Percentiles rank a stretch among this genome's conserved stretches.
Conservation (phyloP, 2,329 filamentous ascomycete genomes). For the Epichloe uncinata region DNA sequence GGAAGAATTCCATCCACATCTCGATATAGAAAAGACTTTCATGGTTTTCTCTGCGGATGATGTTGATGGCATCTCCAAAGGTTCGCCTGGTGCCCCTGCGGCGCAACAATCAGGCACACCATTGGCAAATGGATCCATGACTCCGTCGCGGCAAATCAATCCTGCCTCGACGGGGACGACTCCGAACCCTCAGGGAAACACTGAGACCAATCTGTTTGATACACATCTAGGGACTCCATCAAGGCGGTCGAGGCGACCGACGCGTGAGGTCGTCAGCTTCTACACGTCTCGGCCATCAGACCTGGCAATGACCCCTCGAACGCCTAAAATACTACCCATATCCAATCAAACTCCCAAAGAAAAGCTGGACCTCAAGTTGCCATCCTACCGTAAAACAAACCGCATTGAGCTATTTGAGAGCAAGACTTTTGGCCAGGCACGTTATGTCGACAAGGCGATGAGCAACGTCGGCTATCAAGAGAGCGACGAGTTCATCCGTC, state of each 20-base stretch:
- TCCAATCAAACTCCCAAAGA: constrained; percentile 71
- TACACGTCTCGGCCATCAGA: constrained; percentile 37
- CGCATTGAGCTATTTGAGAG: constrained; percentile 73
- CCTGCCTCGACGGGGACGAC: constrained; percentile 29
- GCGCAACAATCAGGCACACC: constrained; percentile 16
- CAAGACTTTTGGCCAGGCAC: constrained; percentile 69
- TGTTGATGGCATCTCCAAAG: constrained; percentile 56
- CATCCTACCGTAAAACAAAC: constrained; percentile 63
- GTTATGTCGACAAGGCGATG: constrained; percentile 94
- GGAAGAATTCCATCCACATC: constrained; percentile 94
- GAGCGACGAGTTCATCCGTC: constrained; percentile 74
- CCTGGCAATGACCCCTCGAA: constrained; percentile 33
- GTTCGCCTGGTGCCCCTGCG: constrained; percentile 24
- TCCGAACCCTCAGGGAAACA: constrained; percentile 23
- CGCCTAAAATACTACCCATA: constrained; percentile 57
- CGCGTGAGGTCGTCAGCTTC: constrained; percentile 38
- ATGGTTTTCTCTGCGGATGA: constrained; percentile 71
- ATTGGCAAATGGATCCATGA: constrained; percentile 26
- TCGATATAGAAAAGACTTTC: constrained; percentile 76
- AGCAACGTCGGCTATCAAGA: constrained; percentile 93
- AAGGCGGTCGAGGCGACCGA: constrained; percentile 28
- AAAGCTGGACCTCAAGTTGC: constrained; percentile 62
- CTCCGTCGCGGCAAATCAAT: constrained; percentile 33
- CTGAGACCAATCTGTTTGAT: constrained; percentile 20
- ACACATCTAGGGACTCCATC: constrained; percentile 19